Conservation (phyloP, 2,329 filamentous ascomycete genomes). For the Aspergillus fumigatiaffinis region DNA sequence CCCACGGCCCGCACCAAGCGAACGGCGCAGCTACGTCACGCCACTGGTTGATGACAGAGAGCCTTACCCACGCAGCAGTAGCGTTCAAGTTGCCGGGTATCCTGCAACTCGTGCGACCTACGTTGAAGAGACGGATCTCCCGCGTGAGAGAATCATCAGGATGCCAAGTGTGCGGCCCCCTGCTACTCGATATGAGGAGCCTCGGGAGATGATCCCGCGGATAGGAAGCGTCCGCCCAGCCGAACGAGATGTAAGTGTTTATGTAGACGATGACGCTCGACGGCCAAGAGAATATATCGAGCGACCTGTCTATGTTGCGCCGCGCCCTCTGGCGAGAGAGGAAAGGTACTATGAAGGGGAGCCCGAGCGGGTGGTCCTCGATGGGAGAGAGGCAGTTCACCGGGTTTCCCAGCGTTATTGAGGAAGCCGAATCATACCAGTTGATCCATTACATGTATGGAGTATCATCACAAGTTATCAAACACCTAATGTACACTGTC, state of each 20-base stretch:
- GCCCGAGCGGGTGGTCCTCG: slow-evolving; percentile 27
- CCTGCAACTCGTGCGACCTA: slow-evolving; percentile 34
- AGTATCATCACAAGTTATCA: not conserved
- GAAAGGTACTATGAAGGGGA: slow-evolving; percentile 38
- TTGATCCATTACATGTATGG: not conserved
- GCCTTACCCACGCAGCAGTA: slow-evolving; percentile 34
- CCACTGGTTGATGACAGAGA: slow-evolving; percentile 31
- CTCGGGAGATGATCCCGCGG: slow-evolving; percentile 36
- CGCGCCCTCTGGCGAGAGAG: slow-evolving; percentile 31
- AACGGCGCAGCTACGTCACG: slow-evolving; percentile 30
- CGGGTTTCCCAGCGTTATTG: slow-evolving; percentile 33
- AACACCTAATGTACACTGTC: not conserved
- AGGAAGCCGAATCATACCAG: slow-evolving; percentile 1
- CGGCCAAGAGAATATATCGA: slow-evolving; percentile 49
- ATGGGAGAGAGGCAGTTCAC: slow-evolving; percentile 30
- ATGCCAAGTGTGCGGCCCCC: slow-evolving; percentile 58
- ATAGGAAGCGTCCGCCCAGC: slow-evolving; percentile 42
- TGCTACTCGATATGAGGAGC: slow-evolving; percentile 42
- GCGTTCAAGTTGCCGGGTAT: slow-evolving; percentile 42
- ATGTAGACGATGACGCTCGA: slow-evolving; percentile 35
- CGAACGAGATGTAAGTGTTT: slow-evolving; percentile 42
- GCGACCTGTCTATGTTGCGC: slow-evolving; percentile 37
- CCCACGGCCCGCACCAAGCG: slow-evolving; percentile 25
- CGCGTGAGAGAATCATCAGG: slow-evolving; percentile 54
- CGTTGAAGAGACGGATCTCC: slow-evolving; percentile 64